Evolutionary conservation across 2,329 filamentous ascomycete species (phyloP).

Genomic region (Xylariaceae sp.): DNA sequence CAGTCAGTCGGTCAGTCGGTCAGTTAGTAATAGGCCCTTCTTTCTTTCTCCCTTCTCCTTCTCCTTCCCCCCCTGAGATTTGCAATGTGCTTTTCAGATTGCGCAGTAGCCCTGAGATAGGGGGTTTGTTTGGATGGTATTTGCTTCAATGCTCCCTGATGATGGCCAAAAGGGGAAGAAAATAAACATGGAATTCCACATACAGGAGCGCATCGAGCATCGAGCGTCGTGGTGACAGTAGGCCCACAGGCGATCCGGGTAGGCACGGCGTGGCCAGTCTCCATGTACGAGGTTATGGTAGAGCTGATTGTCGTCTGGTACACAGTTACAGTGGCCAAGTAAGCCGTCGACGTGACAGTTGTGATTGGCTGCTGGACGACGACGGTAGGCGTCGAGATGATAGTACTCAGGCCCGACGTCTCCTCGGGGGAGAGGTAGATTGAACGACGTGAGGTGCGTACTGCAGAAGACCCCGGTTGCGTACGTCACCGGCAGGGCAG

Average conservation of each 20-base stretch:
- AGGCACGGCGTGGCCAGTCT: constrained; percentile 3
- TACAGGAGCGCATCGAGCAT: constrained; percentile 36
- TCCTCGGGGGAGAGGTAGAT: constrained; percentile 22
- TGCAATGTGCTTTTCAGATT: too few relatives aligned
- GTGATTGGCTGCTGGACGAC: constrained; percentile 38
- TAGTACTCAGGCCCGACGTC: constrained; percentile 36
- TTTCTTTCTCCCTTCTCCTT: neutral
- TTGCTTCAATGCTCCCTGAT: too few relatives aligned
- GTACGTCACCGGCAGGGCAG: constrained; percentile 28
- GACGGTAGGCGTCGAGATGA: constrained; percentile 42
- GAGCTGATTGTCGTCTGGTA: constrained; percentile 15
- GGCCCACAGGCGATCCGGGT: constrained; percentile 25
- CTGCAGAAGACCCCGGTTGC: constrained; percentile 29
- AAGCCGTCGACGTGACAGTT: constrained; percentile 35
- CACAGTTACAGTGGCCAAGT: constrained; percentile 14
- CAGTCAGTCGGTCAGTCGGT: too few relatives aligned
- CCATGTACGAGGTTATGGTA: constrained; percentile 26
- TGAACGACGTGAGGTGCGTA: constrained; percentile 24
- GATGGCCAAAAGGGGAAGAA: too few relatives aligned
- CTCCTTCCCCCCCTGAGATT: neutral
- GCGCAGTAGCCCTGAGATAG: too few relatives aligned
- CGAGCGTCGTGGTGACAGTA: constrained; percentile 33
- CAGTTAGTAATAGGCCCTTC: too few relatives aligned
- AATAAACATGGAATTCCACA: neutral
- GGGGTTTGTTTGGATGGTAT: too few relatives aligned